Evolutionary conservation across 2,329 filamentous ascomycete species (phyloP).

Genomic region (Dactylonectria macrodidyma): DNA sequence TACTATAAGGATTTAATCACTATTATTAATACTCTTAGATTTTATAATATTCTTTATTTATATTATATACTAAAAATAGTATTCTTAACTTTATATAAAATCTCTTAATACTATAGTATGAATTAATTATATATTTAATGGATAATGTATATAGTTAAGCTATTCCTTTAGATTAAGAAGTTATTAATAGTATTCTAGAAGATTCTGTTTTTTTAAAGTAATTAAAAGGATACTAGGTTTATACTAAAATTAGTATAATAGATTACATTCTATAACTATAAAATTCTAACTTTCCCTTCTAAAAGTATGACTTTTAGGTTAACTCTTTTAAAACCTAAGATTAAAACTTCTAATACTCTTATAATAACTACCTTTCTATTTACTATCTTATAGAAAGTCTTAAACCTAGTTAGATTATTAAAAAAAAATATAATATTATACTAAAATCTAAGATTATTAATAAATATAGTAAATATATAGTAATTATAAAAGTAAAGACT

Average conservation of each 20-base stretch:
- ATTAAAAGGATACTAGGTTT: background rate
- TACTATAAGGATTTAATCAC: background rate
- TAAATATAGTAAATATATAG: background rate
- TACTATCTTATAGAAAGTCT: background rate
- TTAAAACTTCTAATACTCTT: background rate
- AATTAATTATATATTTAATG: background rate
- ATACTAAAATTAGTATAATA: background rate
- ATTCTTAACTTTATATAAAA: background rate
- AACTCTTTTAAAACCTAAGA: background rate
- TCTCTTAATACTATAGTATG: background rate
- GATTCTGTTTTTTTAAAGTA: background rate
- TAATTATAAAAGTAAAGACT: background rate
- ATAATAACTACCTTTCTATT: background rate
- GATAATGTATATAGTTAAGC: background rate
- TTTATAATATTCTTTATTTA: background rate
- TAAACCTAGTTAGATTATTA: background rate
- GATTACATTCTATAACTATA: background rate
- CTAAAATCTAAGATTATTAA: background rate
- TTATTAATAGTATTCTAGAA: slow-evolving; percentile 3
- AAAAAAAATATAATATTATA: background rate
- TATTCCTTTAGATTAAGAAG: background rate
- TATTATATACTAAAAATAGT: background rate
- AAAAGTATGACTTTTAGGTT: background rate
- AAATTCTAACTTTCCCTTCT: background rate
- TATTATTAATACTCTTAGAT: background rate